Percentiles rank a stretch among this genome's conserved stretches.
phyloP scores from a whole-genome alignment of 2,329 filamentous ascomycete species.

The Hysterium pulicare region DNA sequence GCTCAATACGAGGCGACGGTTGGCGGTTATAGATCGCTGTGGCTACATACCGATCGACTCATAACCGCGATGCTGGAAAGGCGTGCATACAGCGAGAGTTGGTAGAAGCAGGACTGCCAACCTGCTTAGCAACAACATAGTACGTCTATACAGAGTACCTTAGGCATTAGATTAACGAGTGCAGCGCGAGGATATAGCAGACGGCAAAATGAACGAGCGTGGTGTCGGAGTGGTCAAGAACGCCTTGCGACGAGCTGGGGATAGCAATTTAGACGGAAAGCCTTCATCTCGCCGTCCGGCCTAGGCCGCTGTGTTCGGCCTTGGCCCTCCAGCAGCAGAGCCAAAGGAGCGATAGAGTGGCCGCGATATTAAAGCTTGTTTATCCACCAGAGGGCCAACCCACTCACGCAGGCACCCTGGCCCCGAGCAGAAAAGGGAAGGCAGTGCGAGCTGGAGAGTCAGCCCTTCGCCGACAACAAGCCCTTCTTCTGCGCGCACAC shows the following conservation, averaged over 20 bases:
- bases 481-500: too few species aligned
- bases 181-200: slow-evolving; percentile 11
- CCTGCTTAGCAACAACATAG: slow-evolving; percentile 4
- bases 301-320: slow-evolving; percentile 10
- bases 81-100: slow-evolving; percentile 14
- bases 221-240: slow-evolving; percentile 14
- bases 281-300: slow-evolving; percentile 4
- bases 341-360: neutral
- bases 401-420: too few species aligned
- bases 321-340: neutral
- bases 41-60: slow-evolving; percentile 20
- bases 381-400: slow-evolving; percentile 8
- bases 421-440: too few species aligned
- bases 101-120: slow-evolving; percentile 7
- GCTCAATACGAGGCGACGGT: slow-evolving; percentile 16
- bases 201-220: slow-evolving; percentile 6
- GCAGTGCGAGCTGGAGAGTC: too few species aligned
- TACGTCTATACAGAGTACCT: slow-evolving; percentile 6
- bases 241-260: too few species aligned
- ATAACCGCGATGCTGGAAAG: slow-evolving; percentile 20
- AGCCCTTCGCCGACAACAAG: too few species aligned
- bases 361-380: slow-evolving; percentile 10
- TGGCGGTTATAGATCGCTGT: slow-evolving; percentile 3
- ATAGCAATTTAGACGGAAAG: slow-evolving; percentile 21
- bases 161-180: slow-evolving; percentile 8